A percentile compares a stretch with the other conserved stretches of the same genome.
phyloP scores from a whole-genome alignment of 1,284 basidiomycete species.

The Stereum hirsutum region DNA sequence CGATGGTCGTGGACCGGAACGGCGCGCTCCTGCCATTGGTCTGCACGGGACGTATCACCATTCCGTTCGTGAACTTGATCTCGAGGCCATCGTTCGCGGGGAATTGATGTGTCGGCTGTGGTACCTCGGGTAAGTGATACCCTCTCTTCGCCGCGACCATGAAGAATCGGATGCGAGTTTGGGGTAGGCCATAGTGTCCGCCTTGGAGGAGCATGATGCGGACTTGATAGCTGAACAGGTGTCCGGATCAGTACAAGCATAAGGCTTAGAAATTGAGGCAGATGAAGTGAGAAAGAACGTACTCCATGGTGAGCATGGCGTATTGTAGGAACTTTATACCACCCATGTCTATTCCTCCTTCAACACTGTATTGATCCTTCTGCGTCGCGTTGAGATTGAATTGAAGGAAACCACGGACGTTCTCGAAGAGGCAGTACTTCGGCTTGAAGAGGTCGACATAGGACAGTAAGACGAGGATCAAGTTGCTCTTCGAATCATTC shows the following conservation, averaged over 20 bases:
- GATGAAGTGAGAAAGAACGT: conserved; percentile 12
- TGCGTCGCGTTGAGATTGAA: conserved; percentile 47
- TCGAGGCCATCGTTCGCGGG: conserved; percentile 31
- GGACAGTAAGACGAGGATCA: conserved; percentile 48
- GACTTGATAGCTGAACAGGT: conserved; percentile 50
- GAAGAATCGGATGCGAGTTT: conserved; percentile 62
- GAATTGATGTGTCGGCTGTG: conserved; percentile 62
- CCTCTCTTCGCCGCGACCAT: conserved; percentile 49
- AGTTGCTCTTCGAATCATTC: conserved; percentile 33
- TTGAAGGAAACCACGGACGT: conserved; percentile 59
- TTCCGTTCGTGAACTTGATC: conserved; percentile 36
- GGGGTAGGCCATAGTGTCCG: conserved; percentile 66
- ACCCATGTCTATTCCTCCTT: conserved; percentile 57
- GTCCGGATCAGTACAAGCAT: neutral
- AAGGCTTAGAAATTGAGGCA: neutral
- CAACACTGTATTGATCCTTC: conserved; percentile 32
- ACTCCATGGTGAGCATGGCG: conserved; percentile 56
- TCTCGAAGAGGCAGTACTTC: conserved; percentile 58
- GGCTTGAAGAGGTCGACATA: conserved; percentile 56
- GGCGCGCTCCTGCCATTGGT: conserved; percentile 37
- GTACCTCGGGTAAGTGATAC: conserved; percentile 48
- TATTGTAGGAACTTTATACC: conserved; percentile 56
- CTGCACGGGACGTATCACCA: conserved; percentile 34
- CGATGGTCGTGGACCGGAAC: conserved; percentile 44
- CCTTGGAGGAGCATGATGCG: conserved; percentile 57